phyloP scores from a whole-genome alignment of 345 rosid genomes.

The Salix arbutifolia region DNA sequence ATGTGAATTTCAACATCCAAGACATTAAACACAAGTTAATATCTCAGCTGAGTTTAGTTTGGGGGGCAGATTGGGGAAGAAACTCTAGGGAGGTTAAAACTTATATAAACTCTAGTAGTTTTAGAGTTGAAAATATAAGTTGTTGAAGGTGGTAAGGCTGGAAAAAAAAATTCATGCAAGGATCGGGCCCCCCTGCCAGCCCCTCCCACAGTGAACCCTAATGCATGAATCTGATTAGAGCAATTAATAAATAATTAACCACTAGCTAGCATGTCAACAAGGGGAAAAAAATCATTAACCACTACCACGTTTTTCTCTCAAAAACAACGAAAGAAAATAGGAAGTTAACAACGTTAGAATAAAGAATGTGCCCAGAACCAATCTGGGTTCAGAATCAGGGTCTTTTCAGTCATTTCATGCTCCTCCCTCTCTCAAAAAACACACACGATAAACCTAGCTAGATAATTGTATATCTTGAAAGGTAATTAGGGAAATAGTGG shows the following conservation, averaged over 20 bases:
- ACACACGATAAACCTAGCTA: not conserved
- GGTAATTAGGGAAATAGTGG: not conserved
- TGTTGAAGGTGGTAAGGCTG: no score
- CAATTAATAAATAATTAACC: no score
- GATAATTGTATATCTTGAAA: not conserved
- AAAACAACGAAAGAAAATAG: not conserved
- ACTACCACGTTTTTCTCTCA: not conserved
- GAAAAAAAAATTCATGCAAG: no score
- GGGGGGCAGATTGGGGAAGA: no score
- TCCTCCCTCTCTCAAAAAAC: not conserved
- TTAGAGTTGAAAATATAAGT: no score
- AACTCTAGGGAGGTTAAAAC: no score
- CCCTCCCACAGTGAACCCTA: not conserved
- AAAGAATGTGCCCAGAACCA: not conserved
- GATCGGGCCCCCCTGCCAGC: no score
- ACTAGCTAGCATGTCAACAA: no score
- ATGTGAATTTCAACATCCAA: no score
- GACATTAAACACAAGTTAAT: not conserved
- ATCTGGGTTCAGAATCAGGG: not conserved
- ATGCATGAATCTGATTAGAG: not conserved
- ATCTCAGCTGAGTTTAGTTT: not conserved
- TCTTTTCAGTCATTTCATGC: not conserved
- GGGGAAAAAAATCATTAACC: not conserved
- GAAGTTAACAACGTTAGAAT: not conserved
- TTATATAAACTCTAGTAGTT: no score